Evolutionary conservation across 805 yeast genomes (phyloP).

Genomic region (Schizosaccharomyces osmophilus): DNA sequence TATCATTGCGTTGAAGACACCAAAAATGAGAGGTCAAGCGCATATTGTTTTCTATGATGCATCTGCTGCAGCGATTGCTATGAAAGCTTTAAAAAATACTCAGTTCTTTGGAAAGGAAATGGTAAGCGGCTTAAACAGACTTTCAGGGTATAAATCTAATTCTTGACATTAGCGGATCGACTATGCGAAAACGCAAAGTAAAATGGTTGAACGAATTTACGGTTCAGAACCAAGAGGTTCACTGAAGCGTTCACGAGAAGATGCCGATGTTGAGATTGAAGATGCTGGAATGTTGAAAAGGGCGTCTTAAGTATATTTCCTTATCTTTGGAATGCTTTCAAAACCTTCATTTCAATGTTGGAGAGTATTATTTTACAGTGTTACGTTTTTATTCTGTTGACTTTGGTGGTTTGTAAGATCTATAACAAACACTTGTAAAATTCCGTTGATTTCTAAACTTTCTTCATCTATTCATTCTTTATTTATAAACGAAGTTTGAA

Average conservation of each 20-base stretch:
- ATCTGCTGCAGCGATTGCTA: slow-evolving; percentile 14
- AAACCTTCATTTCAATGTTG: too few species aligned
- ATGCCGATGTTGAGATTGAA: background rate
- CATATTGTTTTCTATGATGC: slow-evolving; percentile 15
- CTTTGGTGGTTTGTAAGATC: too few species aligned
- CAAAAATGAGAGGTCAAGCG: slow-evolving; percentile 22
- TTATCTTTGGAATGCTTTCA: too few species aligned
- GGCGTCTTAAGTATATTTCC: too few species aligned
- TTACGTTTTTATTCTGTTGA: too few species aligned
- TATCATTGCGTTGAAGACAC: slow-evolving; percentile 16
- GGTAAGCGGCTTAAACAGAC: slow-evolving; percentile 4
- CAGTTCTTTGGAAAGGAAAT: slow-evolving; percentile 15
- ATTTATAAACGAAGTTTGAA: too few species aligned
- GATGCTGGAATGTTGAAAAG: background rate
- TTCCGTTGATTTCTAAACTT: too few species aligned
- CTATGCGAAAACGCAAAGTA: slow-evolving; percentile 13
- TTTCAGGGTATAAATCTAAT: background rate
- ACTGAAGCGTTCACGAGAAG: background rate
- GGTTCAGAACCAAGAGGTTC: background rate
- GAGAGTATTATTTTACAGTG: too few species aligned
- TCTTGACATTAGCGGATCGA: slow-evolving; percentile 7
- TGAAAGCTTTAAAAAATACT: slow-evolving; percentile 12
- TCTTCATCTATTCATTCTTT: too few species aligned
- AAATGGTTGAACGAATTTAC: slow-evolving; percentile 8
- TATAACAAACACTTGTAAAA: too few species aligned